Base-by-base conservation (phyloP, 495 filamentous ascomycete genomes). In the Neurospora intermedia region DNA sequence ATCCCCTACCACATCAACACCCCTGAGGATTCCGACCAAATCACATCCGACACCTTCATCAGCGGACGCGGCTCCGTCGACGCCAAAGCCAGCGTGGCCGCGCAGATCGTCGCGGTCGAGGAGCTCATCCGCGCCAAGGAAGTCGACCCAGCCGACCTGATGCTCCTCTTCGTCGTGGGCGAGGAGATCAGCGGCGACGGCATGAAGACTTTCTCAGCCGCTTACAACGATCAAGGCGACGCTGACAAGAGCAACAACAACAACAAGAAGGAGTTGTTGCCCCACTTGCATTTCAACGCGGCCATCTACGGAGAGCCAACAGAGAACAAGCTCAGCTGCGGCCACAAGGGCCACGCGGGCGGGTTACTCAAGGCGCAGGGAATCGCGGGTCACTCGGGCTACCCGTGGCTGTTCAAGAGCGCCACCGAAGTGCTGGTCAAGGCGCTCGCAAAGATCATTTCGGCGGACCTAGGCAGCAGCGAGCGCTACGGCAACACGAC, bases 271-370 rank as follows among this genome's bases (percentile, higher is more conserved):
- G 3, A 72, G 2, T 13, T 16, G 11, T 43, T 43, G 15, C 42
- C 42, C 15, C 42, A 5, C 15, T 43, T 43, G 42, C 42, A 73
- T 4, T 77, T 85, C 69, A 71, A 78, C 13, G 87, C 92, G 5
- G 88, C 93, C 73, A 91, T 98, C 79, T 98, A 97, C 78, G 95
- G 91, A 54, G 95, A 98, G 78, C 95, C 95, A 13, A 98, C 95
- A 0, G 93, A 97, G 75, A 86, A 90, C 71, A 91, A 91, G 79
- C 91, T 98, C 39, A 94, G 93, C 1, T 87, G 91, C 43, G 95
- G 95, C 0, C 95, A 98, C 83, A 98, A 98, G 78, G 95, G 95
- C 5, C 90, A 91, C 76, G 77, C 92, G 4, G 82, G 82, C 11
- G 90, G 93, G 75, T 81, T 84, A 8, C 73, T 98, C 54, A 82